Conservation (phyloP, 192 early-diverging fungal genomes). For the Coemansia sp. region DNA sequence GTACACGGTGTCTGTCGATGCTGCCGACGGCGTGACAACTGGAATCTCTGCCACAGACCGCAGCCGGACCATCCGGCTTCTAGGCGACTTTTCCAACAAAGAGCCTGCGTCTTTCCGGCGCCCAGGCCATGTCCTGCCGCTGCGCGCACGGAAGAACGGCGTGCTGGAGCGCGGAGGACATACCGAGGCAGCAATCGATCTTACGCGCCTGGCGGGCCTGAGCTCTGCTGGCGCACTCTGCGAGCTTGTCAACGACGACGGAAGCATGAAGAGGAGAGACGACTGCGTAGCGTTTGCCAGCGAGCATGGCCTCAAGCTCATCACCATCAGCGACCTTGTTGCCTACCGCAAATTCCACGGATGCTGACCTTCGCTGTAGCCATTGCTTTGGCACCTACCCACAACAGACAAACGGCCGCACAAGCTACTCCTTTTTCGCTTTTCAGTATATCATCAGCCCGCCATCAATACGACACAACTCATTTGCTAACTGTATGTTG, state of each 20-base stretch:
- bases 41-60: constrained; percentile 96
- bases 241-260: constrained; percentile 89
- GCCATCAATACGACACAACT: too few relatives aligned
- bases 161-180: constrained; percentile 88
- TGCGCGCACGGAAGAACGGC: constrained; percentile 80
- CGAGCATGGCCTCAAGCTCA: constrained; percentile 78
- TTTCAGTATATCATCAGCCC: too few relatives aligned
- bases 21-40: constrained; percentile 81
- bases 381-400: too few relatives aligned
- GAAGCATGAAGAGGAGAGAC: constrained; percentile 91
- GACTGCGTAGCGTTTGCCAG: constrained; percentile 86
- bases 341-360: constrained; percentile 62
- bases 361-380: constrained; percentile 10
- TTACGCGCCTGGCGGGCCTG: constrained; percentile 81
- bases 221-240: constrained; percentile 87
- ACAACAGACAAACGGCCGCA: too few relatives aligned
- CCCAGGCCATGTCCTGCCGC: constrained; percentile 94
- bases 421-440: too few relatives aligned
- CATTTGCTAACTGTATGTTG: too few relatives aligned
- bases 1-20: constrained; percentile 92
- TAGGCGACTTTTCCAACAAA: constrained; percentile 72
- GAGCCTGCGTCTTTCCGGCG: constrained; percentile 71
- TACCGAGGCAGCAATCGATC: constrained; percentile 90
- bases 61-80: constrained; percentile 68
- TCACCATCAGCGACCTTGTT: constrained; percentile 87